phyloP scores from a whole-genome alignment of 306 rosid genomes.

The Sophora flavescens region DNA sequence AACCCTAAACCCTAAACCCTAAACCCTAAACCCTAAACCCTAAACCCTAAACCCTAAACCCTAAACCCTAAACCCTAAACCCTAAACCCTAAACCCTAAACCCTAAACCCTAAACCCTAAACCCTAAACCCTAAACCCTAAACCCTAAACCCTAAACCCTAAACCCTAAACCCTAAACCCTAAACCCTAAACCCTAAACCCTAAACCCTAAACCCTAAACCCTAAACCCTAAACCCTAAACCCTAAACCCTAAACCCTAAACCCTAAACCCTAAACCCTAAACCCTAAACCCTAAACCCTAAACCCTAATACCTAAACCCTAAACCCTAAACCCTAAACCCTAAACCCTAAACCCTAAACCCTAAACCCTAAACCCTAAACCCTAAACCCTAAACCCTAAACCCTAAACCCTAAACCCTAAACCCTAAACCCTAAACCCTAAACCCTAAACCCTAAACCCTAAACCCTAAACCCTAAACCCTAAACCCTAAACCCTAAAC shows the following conservation, averaged over 20 bases:
- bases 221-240: background rate
- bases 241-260: background rate
- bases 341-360: background rate
- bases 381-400: slow-evolving; percentile 8
- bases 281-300: slow-evolving; percentile 1
- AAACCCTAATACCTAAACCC: slow-evolving; percentile 3
- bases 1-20: slow-evolving; percentile 44
- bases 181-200: slow-evolving; percentile 35
- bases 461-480: background rate
- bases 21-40: slow-evolving; percentile 43
- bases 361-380: background rate
- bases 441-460: slow-evolving; percentile 9
- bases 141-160: slow-evolving; percentile 38
- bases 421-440: slow-evolving; percentile 22
- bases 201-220: slow-evolving; percentile 23
- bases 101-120: slow-evolving; percentile 41
- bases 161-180: slow-evolving; percentile 36
- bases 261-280: background rate
- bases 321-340: slow-evolving; percentile 5
- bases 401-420: slow-evolving; percentile 19
- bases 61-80: slow-evolving; percentile 33
- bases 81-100: slow-evolving; percentile 36
- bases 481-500: background rate
- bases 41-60: slow-evolving; percentile 37
- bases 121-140: slow-evolving; percentile 39